Base-by-base conservation (phyloP, 495 filamentous ascomycete genomes). In the Parathielavia hyrcaniae region DNA sequence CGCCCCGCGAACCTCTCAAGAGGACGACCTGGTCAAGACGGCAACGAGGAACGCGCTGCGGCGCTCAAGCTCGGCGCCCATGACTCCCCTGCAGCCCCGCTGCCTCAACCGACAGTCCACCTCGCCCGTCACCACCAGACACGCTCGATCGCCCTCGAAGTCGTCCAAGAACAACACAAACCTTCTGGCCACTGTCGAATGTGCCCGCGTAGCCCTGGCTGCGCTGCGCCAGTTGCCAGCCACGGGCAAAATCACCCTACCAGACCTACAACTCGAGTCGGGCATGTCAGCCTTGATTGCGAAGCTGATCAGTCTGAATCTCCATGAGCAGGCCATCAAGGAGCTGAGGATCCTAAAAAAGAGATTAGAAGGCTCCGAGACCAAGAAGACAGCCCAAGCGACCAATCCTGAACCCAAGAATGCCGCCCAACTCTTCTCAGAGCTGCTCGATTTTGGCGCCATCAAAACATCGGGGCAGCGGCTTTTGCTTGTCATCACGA, bases 211-310 rank as follows among this genome's bases (percentile, higher is more conserved):
- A 23, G 85, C 88, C 12, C 86, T 96, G 67, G 77, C 82, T 4
- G 85, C 81, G 49, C 72, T 97, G 44, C 75, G 88, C 50, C 74
- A 77, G 22, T 53, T 87, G 20, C 81, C 88, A 55, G 65, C 72
- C 32, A 61, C 73, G 49, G 66, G 80, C 61, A 67, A 61, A 67
- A 63, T 72, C 62, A 78, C 59, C 4, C 68, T 82, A 16, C 82
- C 85, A 10, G 80, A 78, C 38, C 73, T 92, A 50, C 91, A 97
- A 61, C 74, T 95, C 4, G 92, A 97, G 65, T 85, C 83, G 57
- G 93, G 89, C 8, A 87, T 90, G 71, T 87, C 88, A 44, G 83
- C 86, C 9, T 75, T 98, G 41, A 75, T 87, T 23, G 82, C 80
- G 41, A 91, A 85, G 61, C 71, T 95, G 17, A 76, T 95, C 8